phyloP scores from a whole-genome alignment of 345 rosid genomes.

The Lenwebbia sp. region DNA sequence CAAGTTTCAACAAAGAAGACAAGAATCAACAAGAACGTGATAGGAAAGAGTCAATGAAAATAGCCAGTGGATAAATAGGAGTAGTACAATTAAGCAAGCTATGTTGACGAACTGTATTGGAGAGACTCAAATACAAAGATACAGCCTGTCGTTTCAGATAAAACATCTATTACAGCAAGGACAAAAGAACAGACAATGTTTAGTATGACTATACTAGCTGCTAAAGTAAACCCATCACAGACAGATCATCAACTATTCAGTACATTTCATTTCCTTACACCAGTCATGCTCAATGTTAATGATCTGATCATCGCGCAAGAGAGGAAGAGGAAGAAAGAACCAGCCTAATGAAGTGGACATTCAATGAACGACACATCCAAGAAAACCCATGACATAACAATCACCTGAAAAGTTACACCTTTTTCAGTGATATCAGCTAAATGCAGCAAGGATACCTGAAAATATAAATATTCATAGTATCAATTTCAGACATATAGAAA shows the following conservation, averaged over 20 bases:
- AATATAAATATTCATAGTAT: neutral
- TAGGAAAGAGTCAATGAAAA: neutral
- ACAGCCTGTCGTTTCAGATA: neutral
- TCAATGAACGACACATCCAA: neutral
- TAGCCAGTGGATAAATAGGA: neutral
- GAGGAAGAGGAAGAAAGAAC: neutral
- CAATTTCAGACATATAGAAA: neutral
- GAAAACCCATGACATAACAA: neutral
- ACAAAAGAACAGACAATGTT: neutral
- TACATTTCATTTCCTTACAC: neutral
- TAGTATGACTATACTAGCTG: neutral
- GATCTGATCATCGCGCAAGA: neutral
- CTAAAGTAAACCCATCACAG: neutral
- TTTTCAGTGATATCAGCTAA: constrained; percentile 72
- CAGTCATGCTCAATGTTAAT: neutral
- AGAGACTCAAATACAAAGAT: neutral
- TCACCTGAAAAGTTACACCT: constrained; percentile 80
- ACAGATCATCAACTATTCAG: neutral
- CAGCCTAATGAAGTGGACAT: neutral
- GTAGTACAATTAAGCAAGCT: neutral
- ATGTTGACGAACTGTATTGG: neutral
- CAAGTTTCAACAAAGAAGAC: neutral
- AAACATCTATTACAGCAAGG: constrained; percentile 6
- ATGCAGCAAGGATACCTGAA: constrained; percentile 69
- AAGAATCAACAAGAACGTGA: neutral